Evolutionary conservation across 2,329 filamentous ascomycete genomes (phyloP), one percentile per base, ranked within the genome.

Genomic region (Diplodia sapinea): DNA sequence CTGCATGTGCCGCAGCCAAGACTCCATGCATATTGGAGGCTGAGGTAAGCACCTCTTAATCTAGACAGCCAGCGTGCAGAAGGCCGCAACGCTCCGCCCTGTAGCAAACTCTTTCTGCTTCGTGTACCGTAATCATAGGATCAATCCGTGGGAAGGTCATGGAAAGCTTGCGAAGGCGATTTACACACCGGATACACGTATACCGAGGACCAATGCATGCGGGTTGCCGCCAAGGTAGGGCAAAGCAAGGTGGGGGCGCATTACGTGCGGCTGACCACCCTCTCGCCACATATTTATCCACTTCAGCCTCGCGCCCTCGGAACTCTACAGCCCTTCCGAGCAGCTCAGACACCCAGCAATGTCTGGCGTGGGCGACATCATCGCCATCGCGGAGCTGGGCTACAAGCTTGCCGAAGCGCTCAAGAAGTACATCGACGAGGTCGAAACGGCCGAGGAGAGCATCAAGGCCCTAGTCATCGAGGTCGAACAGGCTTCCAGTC

Each of bases 321-420:
- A 13, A 7, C n/a, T 11, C 9, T 33, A 11, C 6, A 20, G 23
- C 33, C 3, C 12, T 11, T 6, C n/a, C 9, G n/a, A n/a, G 31
- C 31, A 57, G 12, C 54, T 36, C 52, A 20, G 23, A 11, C 36
- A 13, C 36, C 36, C 13, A 38, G 26, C n/a, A 5, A 59, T 59
- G 55, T 43, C 55, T 31, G 55, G 55, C 12, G 29, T 59, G 8
- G 55, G 55, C 55, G 55, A 59, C 31, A 59, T 59, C 38, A 47
- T 59, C 38, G 55, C 55, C 12, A 26, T 59, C n/a, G 55, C 55
- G 55, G 20, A 59, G 20, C 55, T 59, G 38, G 55, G 55, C 55
- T 59, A 59, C 55, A 59, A 59, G 36, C 43, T 59, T 38, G 55
- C 55, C 6, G 55, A 47, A 43, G 55, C 33, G 55, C 55, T 59